Percentiles rank a stretch among this genome's conserved stretches.
Evolutionary conservation across 805 yeast species (phyloP).

Genomic region (Barnettozyma wickerhamii): DNA sequence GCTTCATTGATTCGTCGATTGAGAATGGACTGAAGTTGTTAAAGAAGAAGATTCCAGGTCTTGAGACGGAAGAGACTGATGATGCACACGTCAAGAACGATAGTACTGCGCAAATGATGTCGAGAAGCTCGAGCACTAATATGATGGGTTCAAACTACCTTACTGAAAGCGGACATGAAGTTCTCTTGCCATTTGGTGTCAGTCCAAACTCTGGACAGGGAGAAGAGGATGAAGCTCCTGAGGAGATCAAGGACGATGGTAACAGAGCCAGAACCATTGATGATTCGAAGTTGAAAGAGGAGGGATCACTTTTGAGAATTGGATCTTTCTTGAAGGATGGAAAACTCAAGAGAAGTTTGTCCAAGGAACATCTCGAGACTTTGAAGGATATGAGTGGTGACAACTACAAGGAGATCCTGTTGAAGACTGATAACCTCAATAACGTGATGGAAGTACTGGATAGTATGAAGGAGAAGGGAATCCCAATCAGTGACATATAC

Average conservation of each 20-base stretch:
- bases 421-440: constrained; percentile 34
- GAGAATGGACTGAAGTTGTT: constrained; percentile 44
- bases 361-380: constrained; percentile 26
- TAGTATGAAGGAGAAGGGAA: constrained; percentile 36
- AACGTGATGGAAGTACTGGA: constrained; percentile 35
- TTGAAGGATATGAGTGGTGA: constrained; percentile 30
- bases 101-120: neutral
- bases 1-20: constrained; percentile 68
- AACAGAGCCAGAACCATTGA: constrained; percentile 15
- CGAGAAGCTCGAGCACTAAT: constrained; percentile 17
- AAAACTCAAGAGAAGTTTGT: constrained; percentile 15
- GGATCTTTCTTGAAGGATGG: constrained; percentile 13
- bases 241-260: constrained; percentile 26
- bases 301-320: constrained; percentile 21
- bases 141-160: constrained; percentile 24
- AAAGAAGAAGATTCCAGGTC: constrained; percentile 23
- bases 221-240: constrained; percentile 27
- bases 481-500: constrained; percentile 32
- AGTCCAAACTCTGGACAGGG: constrained; percentile 25
- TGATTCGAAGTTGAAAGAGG: constrained; percentile 20
- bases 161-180: constrained; percentile 28
- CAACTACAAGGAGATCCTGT: constrained; percentile 31
- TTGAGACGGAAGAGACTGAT: neutral
- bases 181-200: constrained; percentile 35
- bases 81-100: neutral